Base-by-base conservation (phyloP, 2,329 filamentous ascomycete species). In the Aspergillus fischeri region DNA sequence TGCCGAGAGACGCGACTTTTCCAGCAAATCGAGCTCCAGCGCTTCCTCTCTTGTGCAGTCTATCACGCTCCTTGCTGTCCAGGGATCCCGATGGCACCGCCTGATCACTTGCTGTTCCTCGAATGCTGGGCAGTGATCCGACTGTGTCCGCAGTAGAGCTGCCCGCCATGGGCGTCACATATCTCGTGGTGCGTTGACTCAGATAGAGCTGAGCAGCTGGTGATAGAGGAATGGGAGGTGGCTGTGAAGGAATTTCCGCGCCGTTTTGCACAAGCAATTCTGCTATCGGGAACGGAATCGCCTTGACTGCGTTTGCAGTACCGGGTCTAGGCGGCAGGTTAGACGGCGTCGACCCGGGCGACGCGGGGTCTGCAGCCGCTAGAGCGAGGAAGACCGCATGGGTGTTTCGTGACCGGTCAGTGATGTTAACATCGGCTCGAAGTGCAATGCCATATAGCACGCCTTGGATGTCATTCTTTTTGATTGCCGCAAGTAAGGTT, bases 191-290 rank as follows among this genome's bases (percentile, higher is more conserved):
- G 54, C 86, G 96, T 75, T 92, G 86, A 63, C 96, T 92, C 50
- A 97, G 80, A 67, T 97, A 99, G 35, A 89, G 75, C 68, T 90
- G 87, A 2, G 94, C 93, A 49, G 87, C 88, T 9, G 85, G 81
- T 59, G 91, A 92, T 10, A 99, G 82, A 1, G 92, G 91, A 63
- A 97, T 92, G 0, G 91, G 88, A 0, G 92, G 90, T 59, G 89
- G 80, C 2, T 85, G 79, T 1, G 79, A 70, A 0, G 94, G 93
- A 35, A 97, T 88, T 60, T 96, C 89, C 3, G 92, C 92, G 17
- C 94, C 94, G 68, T 99, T 97, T 67, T 97, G 95, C 14, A 96
- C 80, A 14, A 99, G 82, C 58, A 99, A 78, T 73, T 99, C 94
- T 14, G 94, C 94, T 45, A 97, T 81, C 0, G 94, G 87, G 71